Base-by-base conservation (phyloP, 1,139 yeast genomes). In the Protomyces lactucae-debilis region DNA sequence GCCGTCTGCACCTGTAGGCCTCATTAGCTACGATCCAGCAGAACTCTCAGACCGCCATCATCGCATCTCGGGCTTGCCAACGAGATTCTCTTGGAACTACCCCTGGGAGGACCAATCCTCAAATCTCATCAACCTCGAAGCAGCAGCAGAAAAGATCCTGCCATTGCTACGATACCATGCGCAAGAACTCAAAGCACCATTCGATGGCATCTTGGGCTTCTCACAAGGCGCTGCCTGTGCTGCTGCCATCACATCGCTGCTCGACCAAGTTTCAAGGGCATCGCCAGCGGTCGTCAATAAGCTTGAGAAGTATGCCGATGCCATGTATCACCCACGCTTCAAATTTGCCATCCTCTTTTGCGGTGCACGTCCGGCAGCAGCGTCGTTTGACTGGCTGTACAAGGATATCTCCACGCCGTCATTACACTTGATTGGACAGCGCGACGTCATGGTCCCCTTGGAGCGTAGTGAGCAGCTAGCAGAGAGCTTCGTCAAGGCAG, bases 181-280 rank as follows among this genome's bases (percentile, higher is more conserved):
- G 0, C 23, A 88, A 69, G 77, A 79, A 56, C 76, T 79, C 66
- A 79, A 90, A 68, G 98, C 98, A 0, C 98, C 98, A 0, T 91
- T 86, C 72, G 86, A 85, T 65, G 98, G 97, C 3, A 79, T 92
- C 37, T 76, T 92, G 64, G 98, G 97, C 1, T 93, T 92, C 73
- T 86, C 95, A 16, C 98, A 93, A 75, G 99, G 99, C 68, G 95
- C 97, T 0, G 96, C 95, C 3, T 77, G 93, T 73, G 83, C 95
- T 0, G 83, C 77, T 40, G 60, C 57, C 28, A 23, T 65, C 21
- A 43, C 48, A 9, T 52, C 65, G 3, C 18, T 55, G 10, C 55
- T 65, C 32, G 64, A 46, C 16, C 51, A 36, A 18, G 39, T 32
- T 10, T 14, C 14, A 3, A 10, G 37, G 16, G 18, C 25, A 16